These are phyloP conservation scores for Kwoniella dendrophila DNA, from an alignment of 768 basidiomycete species.

Conservation along the genomic window DNA sequence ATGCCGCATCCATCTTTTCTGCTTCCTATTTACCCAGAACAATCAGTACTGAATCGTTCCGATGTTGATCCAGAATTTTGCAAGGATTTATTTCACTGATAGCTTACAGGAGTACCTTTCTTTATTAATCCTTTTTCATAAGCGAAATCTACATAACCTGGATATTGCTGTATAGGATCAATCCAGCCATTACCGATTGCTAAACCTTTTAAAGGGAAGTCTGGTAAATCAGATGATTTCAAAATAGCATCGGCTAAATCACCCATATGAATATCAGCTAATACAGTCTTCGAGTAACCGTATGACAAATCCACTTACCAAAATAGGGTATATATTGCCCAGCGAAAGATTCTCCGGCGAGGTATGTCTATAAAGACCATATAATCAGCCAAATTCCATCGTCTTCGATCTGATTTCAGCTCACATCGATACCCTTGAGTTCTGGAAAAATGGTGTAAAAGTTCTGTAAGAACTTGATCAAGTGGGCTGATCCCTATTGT, in stretches of 20 bases:
- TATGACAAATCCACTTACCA: slow-evolving; percentile 60
- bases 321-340: slow-evolving; percentile 98
- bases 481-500: slow-evolving; percentile 71
- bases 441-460: slow-evolving; percentile 93
- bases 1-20: slow-evolving; percentile 63
- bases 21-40: slow-evolving; percentile 69
- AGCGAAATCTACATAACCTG: slow-evolving; percentile 82
- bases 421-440: slow-evolving; percentile 74
- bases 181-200: slow-evolving; percentile 99
- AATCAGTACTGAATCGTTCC: too few relatives aligned
- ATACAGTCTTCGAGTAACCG: slow-evolving; percentile 10
- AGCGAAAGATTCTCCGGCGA: slow-evolving; percentile 94
- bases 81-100: background rate
- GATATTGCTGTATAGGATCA: slow-evolving; percentile 83
- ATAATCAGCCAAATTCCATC: background rate
- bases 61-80: background rate
- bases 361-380: slow-evolving; percentile 69
- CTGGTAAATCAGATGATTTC: slow-evolving; percentile 61
- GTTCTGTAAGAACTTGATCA: slow-evolving; percentile 80
- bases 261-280: background rate
- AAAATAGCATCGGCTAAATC: slow-evolving; percentile 74
- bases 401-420: slow-evolving; percentile 52
- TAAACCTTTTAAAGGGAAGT: slow-evolving; percentile 70
- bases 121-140: slow-evolving; percentile 77
- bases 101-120: slow-evolving; percentile 67